Conservation (phyloP, 2,329 filamentous ascomycete genomes). For the Fusarium armeniacum region DNA sequence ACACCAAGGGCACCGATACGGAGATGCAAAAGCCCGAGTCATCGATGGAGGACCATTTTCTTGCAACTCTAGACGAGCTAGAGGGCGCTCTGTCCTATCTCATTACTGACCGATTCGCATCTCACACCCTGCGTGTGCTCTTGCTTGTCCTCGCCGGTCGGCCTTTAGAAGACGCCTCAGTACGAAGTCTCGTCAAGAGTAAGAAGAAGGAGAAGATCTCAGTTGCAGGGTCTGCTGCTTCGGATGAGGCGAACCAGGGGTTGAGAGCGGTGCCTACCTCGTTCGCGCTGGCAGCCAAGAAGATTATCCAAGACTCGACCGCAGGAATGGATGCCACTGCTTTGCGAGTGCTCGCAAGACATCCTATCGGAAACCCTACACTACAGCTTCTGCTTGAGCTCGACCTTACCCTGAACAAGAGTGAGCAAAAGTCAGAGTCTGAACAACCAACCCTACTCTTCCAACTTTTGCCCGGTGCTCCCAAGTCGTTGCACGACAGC, state of each 20-base stretch:
- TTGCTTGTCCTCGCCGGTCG: conserved; percentile 88
- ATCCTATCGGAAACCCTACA: conserved; percentile 91
- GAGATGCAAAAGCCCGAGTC: conserved; percentile 65
- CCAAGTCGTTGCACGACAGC: conserved; percentile 77
- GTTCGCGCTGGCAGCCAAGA: conserved; percentile 82
- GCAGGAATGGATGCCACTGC: conserved; percentile 82
- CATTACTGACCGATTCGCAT: conserved; percentile 89
- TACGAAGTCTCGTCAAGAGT: conserved; percentile 85
- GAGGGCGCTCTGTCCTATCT: conserved; percentile 86
- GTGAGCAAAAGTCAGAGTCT: conserved; percentile 57
- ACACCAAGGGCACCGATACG: conserved; percentile 59
- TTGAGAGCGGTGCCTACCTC: conserved; percentile 78
- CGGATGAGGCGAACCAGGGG: conserved; percentile 61
- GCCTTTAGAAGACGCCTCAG: conserved; percentile 77
- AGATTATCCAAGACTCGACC: conserved; percentile 84
- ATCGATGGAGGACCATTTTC: conserved; percentile 87
- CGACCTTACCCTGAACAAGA: conserved; percentile 80
- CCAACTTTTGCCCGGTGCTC: conserved; percentile 82
- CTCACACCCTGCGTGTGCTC: conserved; percentile 88
- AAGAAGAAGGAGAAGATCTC: conserved; percentile 90
- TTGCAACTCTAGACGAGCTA: conserved; percentile 88
- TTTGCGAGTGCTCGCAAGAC: conserved; percentile 85
- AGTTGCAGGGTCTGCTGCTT: conserved; percentile 67
- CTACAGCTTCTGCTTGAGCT: conserved; percentile 92
- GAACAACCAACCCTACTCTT: conserved; percentile 72